A percentile compares a stretch with the other conserved stretches of the same genome.
phyloP scores from a whole-genome alignment of 78 protist genomes.

The Dictyostelium brefeldianum region DNA sequence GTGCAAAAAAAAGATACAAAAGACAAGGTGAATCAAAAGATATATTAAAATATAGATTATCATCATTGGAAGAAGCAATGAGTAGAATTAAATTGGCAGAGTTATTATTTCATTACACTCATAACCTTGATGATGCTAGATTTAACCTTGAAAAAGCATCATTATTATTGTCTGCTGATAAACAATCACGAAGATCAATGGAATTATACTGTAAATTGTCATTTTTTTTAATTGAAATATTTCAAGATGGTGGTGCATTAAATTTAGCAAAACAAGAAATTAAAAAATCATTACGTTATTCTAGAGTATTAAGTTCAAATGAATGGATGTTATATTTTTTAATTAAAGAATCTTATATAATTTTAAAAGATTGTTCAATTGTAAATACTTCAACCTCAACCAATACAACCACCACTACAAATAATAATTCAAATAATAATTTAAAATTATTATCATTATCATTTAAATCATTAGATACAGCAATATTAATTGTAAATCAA shows the following conservation, averaged over 20 bases:
- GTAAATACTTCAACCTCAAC: too few species aligned
- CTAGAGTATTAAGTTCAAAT: conserved; percentile 14
- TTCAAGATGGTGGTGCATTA: conserved; percentile 19
- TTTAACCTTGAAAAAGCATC: conserved; percentile 39
- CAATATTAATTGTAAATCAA: neutral
- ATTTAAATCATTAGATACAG: conserved; percentile 17
- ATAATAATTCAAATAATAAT: conserved; percentile 7
- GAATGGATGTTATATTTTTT: conserved; percentile 49
- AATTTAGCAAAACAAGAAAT: conserved; percentile 61
- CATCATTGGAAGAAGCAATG: conserved; percentile 42
- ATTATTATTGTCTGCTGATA: conserved; percentile 28
- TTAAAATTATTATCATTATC: neutral
- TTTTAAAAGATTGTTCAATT: neutral
- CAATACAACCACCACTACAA: too few species aligned
- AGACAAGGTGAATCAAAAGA: neutral
- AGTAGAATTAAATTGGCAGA: conserved; percentile 59
- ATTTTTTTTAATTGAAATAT: conserved; percentile 38
- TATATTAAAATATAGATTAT: neutral
- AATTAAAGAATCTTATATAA: conserved; percentile 35
- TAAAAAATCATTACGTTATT: conserved; percentile 40
- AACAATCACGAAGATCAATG: conserved; percentile 11
- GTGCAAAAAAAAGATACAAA: neutral
- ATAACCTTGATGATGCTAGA: conserved; percentile 49
- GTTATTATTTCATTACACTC: conserved; percentile 27
- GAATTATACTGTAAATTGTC: conserved; percentile 49